Conservation (phyloP, 768 basidiomycete species). For the Suillus clintonianus region DNA sequence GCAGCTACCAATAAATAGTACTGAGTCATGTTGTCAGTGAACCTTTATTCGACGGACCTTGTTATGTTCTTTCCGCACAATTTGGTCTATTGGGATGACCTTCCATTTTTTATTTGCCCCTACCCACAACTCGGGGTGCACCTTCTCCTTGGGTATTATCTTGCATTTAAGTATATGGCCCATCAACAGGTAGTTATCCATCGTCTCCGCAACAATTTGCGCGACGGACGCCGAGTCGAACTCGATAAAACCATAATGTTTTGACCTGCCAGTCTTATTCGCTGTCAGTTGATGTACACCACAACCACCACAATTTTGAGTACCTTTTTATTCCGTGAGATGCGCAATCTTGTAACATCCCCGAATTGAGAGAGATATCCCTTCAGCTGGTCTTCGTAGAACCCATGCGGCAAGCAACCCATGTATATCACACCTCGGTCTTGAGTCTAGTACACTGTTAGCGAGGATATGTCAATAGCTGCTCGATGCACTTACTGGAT, state of each 20-base stretch:
- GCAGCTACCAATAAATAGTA: slow-evolving; percentile 44
- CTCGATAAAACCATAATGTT: slow-evolving; percentile 97
- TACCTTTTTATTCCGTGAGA: slow-evolving; percentile 94
- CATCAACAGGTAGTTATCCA: slow-evolving; percentile 97
- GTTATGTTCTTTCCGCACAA: slow-evolving; percentile 76
- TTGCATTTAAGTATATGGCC: slow-evolving; percentile 94
- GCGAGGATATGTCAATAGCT: background rate
- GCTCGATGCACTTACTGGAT: slow-evolving; percentile 53
- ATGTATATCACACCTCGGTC: slow-evolving; percentile 87
- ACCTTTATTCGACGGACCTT: slow-evolving; percentile 54
- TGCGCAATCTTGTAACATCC: slow-evolving; percentile 78
- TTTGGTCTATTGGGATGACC: slow-evolving; percentile 67
- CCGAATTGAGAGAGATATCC: slow-evolving; percentile 97
- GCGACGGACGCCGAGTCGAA: slow-evolving; percentile 89
- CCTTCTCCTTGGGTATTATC: slow-evolving; percentile 82
- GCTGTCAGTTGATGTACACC: background rate
- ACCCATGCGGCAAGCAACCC: slow-evolving; percentile 93
- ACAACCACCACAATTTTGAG: background rate
- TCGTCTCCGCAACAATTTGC: slow-evolving; percentile 94
- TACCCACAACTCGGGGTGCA: slow-evolving; percentile 94
- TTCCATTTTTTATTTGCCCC: slow-evolving; percentile 96
- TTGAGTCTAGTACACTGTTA: slow-evolving; percentile 32
- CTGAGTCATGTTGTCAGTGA: background rate
- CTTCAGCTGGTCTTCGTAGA: slow-evolving; percentile 93
- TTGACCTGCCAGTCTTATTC: slow-evolving; percentile 86